Evolutionary conservation across 83 land plant species (phyloP), one percentile per base, ranked within the genome.

Genomic region (Picea abies): DNA sequence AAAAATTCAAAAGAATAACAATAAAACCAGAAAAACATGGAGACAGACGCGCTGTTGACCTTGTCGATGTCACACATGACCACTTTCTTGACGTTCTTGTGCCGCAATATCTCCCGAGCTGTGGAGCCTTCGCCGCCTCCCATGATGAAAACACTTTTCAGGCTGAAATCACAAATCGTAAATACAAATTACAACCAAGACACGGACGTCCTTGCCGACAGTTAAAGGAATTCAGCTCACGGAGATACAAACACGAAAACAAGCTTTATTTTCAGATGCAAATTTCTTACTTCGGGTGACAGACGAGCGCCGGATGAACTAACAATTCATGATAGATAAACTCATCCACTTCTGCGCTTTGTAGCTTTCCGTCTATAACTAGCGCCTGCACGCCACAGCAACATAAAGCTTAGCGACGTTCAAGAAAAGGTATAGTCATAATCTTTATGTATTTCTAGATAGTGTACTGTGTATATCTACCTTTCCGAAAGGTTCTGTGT

Each of bases 111-210:
- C 84, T 97, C 99, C 49, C 99, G 88, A 62, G 99, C 99, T 1
- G 99, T 89, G 5, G 99, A 97, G 3, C 99, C 99, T 83, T 97
- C 99, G 4, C 99, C 99, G 58, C 99, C 99, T 77, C 99, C 99
- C 96, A 95, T 95, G 44, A 97, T 97, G 66, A 97, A 97, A 44
- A 95, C 92, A 19, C 60, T 95, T 79, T 83, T 91, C 0, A 98
- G 99, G 70, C 99, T 97, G 92, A 75, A 87, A 79, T 49, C 58
- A 79, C 62, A 44, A 49, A 47, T 8, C 52, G 1, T 47, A 8
- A 41, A 12, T 15, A 80, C 37, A 19, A 25, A 20, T 47, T 47
- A 49, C 20, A 9, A n/a, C 5, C 78, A 15, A 1, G 20, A 76
- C 12, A 8, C 2, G 12, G 9, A 26, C 22, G 32, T 20, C 22